These are phyloP conservation scores for Penicillium decumbens DNA, from an alignment of 2,329 filamentous ascomycete genomes.

Conservation along the genomic window DNA sequence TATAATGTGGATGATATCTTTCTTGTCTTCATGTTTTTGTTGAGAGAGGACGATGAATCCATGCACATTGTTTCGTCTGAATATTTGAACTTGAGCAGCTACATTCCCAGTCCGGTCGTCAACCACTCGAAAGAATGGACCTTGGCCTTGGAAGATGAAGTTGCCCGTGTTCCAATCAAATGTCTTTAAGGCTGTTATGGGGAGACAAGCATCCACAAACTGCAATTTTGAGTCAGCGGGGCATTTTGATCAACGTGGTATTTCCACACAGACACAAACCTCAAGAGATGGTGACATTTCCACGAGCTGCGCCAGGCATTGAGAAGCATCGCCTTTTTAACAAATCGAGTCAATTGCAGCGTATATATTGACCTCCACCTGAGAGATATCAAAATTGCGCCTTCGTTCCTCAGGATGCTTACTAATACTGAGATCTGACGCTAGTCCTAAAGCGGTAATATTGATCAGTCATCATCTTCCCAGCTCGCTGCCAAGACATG, in stretches of 20 bases:
- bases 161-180: conserved; percentile 24
- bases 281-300: conserved; percentile 30
- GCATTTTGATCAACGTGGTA: conserved; percentile 1
- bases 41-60: conserved; percentile 32
- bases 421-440: conserved; percentile 4
- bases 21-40: conserved; percentile 11
- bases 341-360: background rate
- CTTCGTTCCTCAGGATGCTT: conserved; percentile 4
- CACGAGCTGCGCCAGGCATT: conserved; percentile 15
- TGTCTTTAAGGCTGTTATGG: conserved; percentile 39
- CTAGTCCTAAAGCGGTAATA: conserved; percentile 18
- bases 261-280: conserved; percentile 22
- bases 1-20: conserved; percentile 38
- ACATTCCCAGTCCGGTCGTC: conserved; percentile 31
- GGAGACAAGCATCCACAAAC: conserved; percentile 43
- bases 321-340: background rate
- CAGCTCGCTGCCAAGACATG: background rate
- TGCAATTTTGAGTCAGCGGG: conserved; percentile 26
- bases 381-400: conserved; percentile 6
- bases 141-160: conserved; percentile 40
- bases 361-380: background rate
- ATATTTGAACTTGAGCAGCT: conserved; percentile 28
- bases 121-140: conserved; percentile 33
- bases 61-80: conserved; percentile 39
- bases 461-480: conserved; percentile 14